Percentiles rank a stretch among this genome's conserved stretches.
Evolutionary conservation across 2,329 filamentous ascomycete genomes (phyloP).

Genomic region (Trichophyton equinum): DNA sequence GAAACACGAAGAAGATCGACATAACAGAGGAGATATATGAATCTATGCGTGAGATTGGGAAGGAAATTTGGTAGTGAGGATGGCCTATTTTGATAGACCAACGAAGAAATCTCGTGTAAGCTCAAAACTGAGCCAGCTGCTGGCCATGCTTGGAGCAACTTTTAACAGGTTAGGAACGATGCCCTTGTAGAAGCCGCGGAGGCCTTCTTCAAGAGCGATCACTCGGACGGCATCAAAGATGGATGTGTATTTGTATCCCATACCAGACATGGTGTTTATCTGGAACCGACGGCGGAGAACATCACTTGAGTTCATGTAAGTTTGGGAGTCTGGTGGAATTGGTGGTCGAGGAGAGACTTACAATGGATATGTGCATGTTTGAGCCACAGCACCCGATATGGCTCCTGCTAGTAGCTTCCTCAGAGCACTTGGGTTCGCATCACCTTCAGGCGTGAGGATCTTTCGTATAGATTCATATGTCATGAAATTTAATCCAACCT

Average conservation of each 20-base stretch:
- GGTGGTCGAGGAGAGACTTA: constrained; percentile 32
- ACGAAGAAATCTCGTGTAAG: constrained; percentile 79
- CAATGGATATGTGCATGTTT: constrained; percentile 98
- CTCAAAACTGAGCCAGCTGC: constrained; percentile 96
- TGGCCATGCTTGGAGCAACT: constrained; percentile 96
- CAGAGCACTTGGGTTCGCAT: constrained; percentile 63
- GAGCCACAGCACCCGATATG: constrained; percentile 87
- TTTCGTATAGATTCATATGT: constrained; percentile 82
- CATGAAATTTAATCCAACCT: constrained; percentile 98
- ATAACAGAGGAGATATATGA: background rate
- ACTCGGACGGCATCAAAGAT: constrained; percentile 70
- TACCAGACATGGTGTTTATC: constrained; percentile 97
- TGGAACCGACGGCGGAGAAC: constrained; percentile 89
- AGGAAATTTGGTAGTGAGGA: background rate
- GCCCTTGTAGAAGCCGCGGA: constrained; percentile 84
- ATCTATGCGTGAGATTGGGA: background rate
- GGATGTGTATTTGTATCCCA: constrained; percentile 90
- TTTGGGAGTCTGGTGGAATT: background rate
- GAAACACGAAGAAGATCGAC: background rate
- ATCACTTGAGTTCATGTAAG: constrained; percentile 44
- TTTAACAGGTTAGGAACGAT: constrained; percentile 92
- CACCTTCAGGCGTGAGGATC: constrained; percentile 74
- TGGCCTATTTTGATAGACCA: constrained; percentile 29
- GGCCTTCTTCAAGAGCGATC: constrained; percentile 72
- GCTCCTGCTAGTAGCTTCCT: constrained; percentile 84